Evolutionary conservation across 768 basidiomycete species (phyloP).

Genomic region (Macrolepiota dolichaula): DNA sequence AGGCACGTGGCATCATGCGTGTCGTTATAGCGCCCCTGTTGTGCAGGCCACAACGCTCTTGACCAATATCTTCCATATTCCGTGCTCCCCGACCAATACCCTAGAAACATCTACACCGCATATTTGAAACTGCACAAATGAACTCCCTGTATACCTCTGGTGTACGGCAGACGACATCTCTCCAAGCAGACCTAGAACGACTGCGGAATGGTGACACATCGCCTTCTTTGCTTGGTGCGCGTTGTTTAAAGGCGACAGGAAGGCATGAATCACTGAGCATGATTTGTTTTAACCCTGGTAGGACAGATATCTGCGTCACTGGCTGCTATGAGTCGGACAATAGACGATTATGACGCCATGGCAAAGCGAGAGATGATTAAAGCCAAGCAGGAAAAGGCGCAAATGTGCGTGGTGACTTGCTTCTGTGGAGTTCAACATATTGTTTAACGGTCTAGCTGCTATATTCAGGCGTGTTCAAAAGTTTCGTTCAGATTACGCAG

Average conservation of each 20-base stretch:
- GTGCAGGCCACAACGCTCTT: neutral
- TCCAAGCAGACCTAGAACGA: conserved; percentile 83
- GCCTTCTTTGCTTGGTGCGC: conserved; percentile 78
- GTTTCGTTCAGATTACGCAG: conserved; percentile 83
- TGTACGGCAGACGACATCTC: conserved; percentile 85
- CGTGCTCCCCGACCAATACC: too few species aligned
- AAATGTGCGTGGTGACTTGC: conserved; percentile 52
- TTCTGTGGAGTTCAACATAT: neutral
- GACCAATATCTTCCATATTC: too few species aligned
- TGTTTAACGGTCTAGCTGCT: neutral
- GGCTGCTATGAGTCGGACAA: conserved; percentile 89
- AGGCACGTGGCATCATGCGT: conserved; percentile 13
- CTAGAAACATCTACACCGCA: too few species aligned
- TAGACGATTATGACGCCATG: conserved; percentile 98
- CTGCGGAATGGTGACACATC: conserved; percentile 80
- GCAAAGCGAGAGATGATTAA: conserved; percentile 95
- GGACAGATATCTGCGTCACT: conserved; percentile 98
- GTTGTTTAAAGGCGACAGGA: neutral
- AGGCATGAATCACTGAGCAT: conserved; percentile 16
- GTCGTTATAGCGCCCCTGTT: conserved; percentile 4
- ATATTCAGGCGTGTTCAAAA: conserved; percentile 81
- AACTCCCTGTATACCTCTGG: conserved; percentile 95
- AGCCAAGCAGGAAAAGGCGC: conserved; percentile 94
- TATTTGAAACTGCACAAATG: conserved; percentile 45
- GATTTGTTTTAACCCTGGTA: conserved; percentile 36